Conservation (phyloP, 2,329 filamentous ascomycete species). For the Alternaria hordeiaustralica region DNA sequence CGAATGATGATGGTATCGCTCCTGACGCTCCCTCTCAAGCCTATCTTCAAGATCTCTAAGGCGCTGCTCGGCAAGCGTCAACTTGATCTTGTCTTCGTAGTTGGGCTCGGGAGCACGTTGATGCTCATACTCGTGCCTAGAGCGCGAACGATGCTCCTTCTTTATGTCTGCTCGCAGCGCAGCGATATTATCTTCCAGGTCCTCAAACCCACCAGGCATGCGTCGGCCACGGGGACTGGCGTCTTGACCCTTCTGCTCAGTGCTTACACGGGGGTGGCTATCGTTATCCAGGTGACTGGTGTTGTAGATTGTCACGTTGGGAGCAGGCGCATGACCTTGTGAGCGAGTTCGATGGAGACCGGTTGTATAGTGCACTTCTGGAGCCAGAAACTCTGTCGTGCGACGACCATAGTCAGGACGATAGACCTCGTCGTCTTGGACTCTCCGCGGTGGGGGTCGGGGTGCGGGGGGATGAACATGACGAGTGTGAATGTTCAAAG, state of each 20-base stretch:
- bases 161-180: slow-evolving; percentile 36
- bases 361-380: slow-evolving; percentile 34
- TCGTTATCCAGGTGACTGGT: slow-evolving; percentile 50
- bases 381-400: slow-evolving; percentile 39
- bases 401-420: slow-evolving; percentile 31
- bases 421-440: slow-evolving; percentile 22
- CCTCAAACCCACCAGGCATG: slow-evolving; percentile 43
- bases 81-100: slow-evolving; percentile 10
- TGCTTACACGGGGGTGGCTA: slow-evolving; percentile 42
- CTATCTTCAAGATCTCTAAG: slow-evolving; percentile 10
- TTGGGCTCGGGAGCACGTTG: slow-evolving; percentile 5
- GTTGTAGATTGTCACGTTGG: slow-evolving; percentile 57
- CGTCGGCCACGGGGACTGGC: slow-evolving; percentile 40
- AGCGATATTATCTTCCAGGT: slow-evolving; percentile 45
- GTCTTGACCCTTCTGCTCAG: slow-evolving; percentile 34
- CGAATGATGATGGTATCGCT: slow-evolving; percentile 24
- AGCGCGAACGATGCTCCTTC: slow-evolving; percentile 34
- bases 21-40: slow-evolving; percentile 10
- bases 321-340: slow-evolving; percentile 51
- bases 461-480: slow-evolving; percentile 32
- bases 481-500: slow-evolving; percentile 35
- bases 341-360: slow-evolving; percentile 55
- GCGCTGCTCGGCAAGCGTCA: slow-evolving; percentile 11
- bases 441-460: slow-evolving; percentile 20
- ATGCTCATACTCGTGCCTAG: slow-evolving; percentile 31